These are phyloP conservation scores for Penicillium dipodomyicola DNA, from an alignment of 495 filamentous ascomycete species.

Conservation along the genomic window DNA sequence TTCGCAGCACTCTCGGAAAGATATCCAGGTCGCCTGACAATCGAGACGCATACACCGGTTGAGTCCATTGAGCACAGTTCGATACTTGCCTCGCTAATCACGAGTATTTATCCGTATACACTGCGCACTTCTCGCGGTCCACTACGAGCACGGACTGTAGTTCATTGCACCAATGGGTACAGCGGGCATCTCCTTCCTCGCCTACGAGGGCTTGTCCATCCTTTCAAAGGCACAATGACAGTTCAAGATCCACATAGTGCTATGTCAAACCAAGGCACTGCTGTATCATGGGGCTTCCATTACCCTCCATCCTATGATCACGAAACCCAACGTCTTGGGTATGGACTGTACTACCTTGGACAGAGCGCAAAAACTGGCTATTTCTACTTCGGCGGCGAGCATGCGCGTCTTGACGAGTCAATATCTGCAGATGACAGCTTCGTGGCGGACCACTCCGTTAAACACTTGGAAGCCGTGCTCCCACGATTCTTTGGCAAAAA, in stretches of 20 bases:
- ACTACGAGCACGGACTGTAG: constrained; percentile 54
- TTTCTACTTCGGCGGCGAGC: constrained; percentile 51
- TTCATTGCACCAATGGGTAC: constrained; percentile 78
- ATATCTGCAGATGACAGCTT: constrained; percentile 54
- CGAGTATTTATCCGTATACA: constrained; percentile 21
- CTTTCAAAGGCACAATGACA: constrained; percentile 71
- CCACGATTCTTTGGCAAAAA: constrained; percentile 45
- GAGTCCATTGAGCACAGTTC: constrained; percentile 29
- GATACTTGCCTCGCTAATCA: constrained; percentile 8
- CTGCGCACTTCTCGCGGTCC: constrained; percentile 64
- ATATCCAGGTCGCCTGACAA: constrained; percentile 54
- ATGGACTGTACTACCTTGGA: constrained; percentile 73
- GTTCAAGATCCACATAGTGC: constrained; percentile 55
- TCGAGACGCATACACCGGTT: constrained; percentile 76
- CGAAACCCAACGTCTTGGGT: constrained; percentile 41
- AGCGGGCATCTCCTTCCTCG: constrained; percentile 68
- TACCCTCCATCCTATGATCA: constrained; percentile 25
- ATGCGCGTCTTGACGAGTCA: constrained; percentile 62
- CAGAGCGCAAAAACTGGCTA: constrained; percentile 55
- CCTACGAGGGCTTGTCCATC: constrained; percentile 70
- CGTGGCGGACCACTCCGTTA: constrained; percentile 31
- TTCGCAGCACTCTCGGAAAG: constrained; percentile 55
- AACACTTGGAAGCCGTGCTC: constrained; percentile 28
- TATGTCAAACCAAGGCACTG: constrained; percentile 25
- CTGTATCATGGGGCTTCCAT: constrained; percentile 38